These are phyloP conservation scores for Cucurbita pepo DNA, from an alignment of 306 rosid species.

Conservation along the genomic window DNA sequence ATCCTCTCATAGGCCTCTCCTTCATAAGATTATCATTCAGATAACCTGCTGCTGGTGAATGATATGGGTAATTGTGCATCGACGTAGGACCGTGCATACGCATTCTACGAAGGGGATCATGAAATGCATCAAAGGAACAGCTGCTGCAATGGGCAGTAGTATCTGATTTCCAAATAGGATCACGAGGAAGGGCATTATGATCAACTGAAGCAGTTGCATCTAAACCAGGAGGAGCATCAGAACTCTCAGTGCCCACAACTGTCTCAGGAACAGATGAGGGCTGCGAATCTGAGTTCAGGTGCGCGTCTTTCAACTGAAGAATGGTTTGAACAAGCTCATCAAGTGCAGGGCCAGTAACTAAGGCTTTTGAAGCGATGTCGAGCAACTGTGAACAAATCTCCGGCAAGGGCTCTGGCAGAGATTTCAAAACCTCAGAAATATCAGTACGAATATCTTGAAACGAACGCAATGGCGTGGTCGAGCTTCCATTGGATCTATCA, in stretches of 20 bases:
- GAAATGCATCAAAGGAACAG: slow-evolving; percentile 7
- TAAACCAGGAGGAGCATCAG: background rate
- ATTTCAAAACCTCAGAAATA: slow-evolving; percentile 23
- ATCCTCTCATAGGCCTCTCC: slow-evolving; percentile 40
- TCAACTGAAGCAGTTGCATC: slow-evolving; percentile 21
- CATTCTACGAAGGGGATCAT: slow-evolving; percentile 2
- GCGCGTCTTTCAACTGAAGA: slow-evolving; percentile 17
- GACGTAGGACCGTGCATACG: background rate
- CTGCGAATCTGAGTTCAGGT: slow-evolving; percentile 14
- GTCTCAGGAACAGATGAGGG: slow-evolving; percentile 19
- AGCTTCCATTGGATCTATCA: slow-evolving; percentile 39
- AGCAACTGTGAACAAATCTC: slow-evolving; percentile 23
- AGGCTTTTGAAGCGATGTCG: slow-evolving; percentile 25
- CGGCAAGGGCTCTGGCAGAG: slow-evolving; percentile 38
- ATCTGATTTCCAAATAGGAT: slow-evolving; percentile 3
- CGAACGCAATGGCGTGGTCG: slow-evolving; percentile 28
- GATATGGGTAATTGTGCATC: background rate
- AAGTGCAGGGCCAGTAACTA: slow-evolving; percentile 29
- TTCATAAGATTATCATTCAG: slow-evolving; percentile 3
- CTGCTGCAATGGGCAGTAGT: slow-evolving; percentile 11
- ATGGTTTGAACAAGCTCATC: slow-evolving; percentile 28
- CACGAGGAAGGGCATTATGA: slow-evolving; percentile 37
- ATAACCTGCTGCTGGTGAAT: slow-evolving; percentile 1
- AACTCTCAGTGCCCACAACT: slow-evolving; percentile 9
- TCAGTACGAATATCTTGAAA: background rate